A percentile compares a stretch with the other conserved stretches of the same genome.
Evolutionary conservation across 805 yeast genomes (phyloP).

Genomic region (Hanseniaspora lachancei): DNA sequence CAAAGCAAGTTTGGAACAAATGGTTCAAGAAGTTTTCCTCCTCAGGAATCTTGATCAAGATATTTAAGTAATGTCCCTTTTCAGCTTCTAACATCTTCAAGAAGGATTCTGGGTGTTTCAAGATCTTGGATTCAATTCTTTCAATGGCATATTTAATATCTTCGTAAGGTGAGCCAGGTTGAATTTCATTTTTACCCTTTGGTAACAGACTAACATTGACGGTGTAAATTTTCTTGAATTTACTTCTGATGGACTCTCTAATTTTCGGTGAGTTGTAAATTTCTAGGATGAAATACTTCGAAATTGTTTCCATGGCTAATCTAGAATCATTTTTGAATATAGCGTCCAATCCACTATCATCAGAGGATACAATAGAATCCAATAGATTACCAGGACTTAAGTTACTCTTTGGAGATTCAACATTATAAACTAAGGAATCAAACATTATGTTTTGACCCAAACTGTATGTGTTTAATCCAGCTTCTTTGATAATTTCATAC

Average conservation of each 20-base stretch:
- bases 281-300: slow-evolving; percentile 66
- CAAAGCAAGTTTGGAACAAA: slow-evolving; percentile 39
- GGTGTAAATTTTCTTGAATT: slow-evolving; percentile 49
- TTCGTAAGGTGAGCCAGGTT: slow-evolving; percentile 64
- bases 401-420: slow-evolving; percentile 48
- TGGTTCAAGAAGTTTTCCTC: slow-evolving; percentile 33
- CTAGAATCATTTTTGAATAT: slow-evolving; percentile 40
- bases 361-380: slow-evolving; percentile 25
- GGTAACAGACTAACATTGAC: slow-evolving; percentile 70
- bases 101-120: slow-evolving; percentile 63
- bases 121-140: slow-evolving; percentile 63
- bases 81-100: slow-evolving; percentile 90
- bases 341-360: slow-evolving; percentile 25
- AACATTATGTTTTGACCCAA: slow-evolving; percentile 71
- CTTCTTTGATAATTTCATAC: slow-evolving; percentile 50
- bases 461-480: slow-evolving; percentile 67
- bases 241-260: slow-evolving; percentile 54
- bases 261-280: slow-evolving; percentile 68
- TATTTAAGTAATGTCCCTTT: slow-evolving; percentile 52
- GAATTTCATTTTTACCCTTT: slow-evolving; percentile 67
- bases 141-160: slow-evolving; percentile 85
- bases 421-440: slow-evolving; percentile 52
- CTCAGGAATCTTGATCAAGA: slow-evolving; percentile 41
- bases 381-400: slow-evolving; percentile 51
- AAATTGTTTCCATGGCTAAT: slow-evolving; percentile 59